Conservation (phyloP, 2,329 filamentous ascomycete species). For the Lachnellula hyalina region DNA sequence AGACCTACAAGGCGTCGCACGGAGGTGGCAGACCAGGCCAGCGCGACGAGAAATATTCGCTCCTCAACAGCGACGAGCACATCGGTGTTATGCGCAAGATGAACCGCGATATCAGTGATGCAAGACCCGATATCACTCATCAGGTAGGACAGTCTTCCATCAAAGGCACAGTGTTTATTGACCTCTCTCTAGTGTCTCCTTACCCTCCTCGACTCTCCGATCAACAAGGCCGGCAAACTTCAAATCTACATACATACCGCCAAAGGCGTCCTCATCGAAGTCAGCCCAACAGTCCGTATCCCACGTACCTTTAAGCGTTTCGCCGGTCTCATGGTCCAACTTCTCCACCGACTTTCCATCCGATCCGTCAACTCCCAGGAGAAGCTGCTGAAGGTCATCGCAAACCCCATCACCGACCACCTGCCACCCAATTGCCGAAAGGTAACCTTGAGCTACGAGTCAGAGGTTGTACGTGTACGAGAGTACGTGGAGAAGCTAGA, state of each 20-base stretch:
- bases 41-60: slow-evolving; percentile 85
- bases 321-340: slow-evolving; percentile 95
- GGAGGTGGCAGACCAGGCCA: slow-evolving; percentile 60
- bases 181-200: slow-evolving; percentile 71
- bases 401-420: slow-evolving; percentile 96
- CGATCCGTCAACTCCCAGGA: slow-evolving; percentile 95
- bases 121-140: slow-evolving; percentile 94
- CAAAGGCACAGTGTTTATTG: slow-evolving; percentile 21
- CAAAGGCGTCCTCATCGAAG: slow-evolving; percentile 94
- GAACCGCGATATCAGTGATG: slow-evolving; percentile 97
- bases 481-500: slow-evolving; percentile 81
- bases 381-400: slow-evolving; percentile 94
- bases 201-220: slow-evolving; percentile 91
- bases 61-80: slow-evolving; percentile 98
- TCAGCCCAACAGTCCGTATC: slow-evolving; percentile 96
- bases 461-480: slow-evolving; percentile 76
- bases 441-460: slow-evolving; percentile 92
- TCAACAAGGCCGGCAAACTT: slow-evolving; percentile 96
- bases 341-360: slow-evolving; percentile 92
- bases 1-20: slow-evolving; percentile 91
- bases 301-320: slow-evolving; percentile 98
- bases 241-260: slow-evolving; percentile 99
- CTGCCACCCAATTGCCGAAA: slow-evolving; percentile 96
- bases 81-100: slow-evolving; percentile 99
- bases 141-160: slow-evolving; percentile 60